These are phyloP conservation scores for Aspergillus awamori DNA, from an alignment of 2,329 filamentous ascomycete genomes.

Conservation along the genomic window DNA sequence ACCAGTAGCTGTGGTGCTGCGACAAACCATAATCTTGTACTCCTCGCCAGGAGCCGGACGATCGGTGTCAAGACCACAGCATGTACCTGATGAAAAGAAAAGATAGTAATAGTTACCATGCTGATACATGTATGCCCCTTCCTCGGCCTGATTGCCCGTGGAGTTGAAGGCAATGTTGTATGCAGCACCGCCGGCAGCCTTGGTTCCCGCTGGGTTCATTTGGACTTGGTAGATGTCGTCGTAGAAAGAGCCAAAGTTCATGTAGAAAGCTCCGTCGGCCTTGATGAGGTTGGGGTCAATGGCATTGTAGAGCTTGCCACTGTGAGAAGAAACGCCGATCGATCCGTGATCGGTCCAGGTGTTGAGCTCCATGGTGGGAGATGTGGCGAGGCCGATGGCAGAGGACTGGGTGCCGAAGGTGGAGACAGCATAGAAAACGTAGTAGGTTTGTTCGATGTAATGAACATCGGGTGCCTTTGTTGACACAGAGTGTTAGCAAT, in stretches of 20 bases:
- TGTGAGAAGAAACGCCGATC: slow-evolving; percentile 42
- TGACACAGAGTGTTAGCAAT: neutral
- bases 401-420: slow-evolving; percentile 63
- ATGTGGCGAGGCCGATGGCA: slow-evolving; percentile 63
- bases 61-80: slow-evolving; percentile 59
- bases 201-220: slow-evolving; percentile 44
- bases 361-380: slow-evolving; percentile 42
- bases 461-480: slow-evolving; percentile 64
- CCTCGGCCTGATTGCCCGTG: slow-evolving; percentile 55
- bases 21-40: slow-evolving; percentile 68
- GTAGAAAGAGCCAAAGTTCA: slow-evolving; percentile 73
- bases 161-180: slow-evolving; percentile 59
- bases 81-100: slow-evolving; percentile 64
- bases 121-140: slow-evolving; percentile 61
- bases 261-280: slow-evolving; percentile 46
- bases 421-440: slow-evolving; percentile 68
- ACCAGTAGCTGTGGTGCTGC: slow-evolving; percentile 55
- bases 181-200: slow-evolving; percentile 35
- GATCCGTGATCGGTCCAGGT: slow-evolving; percentile 40
- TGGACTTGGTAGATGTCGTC: slow-evolving; percentile 63
- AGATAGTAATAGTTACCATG: slow-evolving; percentile 64
- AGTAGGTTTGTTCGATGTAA: slow-evolving; percentile 60
- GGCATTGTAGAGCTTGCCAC: slow-evolving; percentile 56
- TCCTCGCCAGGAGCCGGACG: slow-evolving; percentile 60
- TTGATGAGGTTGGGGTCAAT: slow-evolving; percentile 62